Percentiles rank a stretch among this genome's conserved stretches.
Conservation (phyloP, 1,139 yeast genomes). For the Yamadazyma atmosphaerica region DNA sequence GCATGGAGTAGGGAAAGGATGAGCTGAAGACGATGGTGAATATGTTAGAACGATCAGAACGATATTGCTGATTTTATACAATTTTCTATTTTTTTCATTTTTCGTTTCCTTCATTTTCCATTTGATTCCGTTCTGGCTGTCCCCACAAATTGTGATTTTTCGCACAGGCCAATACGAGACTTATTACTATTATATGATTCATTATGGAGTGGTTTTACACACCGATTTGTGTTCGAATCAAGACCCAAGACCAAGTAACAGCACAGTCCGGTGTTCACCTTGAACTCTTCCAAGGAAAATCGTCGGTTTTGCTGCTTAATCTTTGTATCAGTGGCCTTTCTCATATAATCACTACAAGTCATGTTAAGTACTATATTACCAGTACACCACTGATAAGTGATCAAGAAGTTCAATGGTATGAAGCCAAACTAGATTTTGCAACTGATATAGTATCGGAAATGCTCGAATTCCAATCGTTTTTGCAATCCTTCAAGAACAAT, state of each 20-base stretch:
- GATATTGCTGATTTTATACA: too few species aligned
- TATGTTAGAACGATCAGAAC: too few species aligned
- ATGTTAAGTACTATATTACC: constrained; percentile 19
- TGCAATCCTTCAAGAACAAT: constrained; percentile 19
- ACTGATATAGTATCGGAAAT: constrained; percentile 10
- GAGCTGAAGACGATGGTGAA: too few species aligned
- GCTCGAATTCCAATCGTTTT: constrained; percentile 11
- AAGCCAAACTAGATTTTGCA: constrained; percentile 10
- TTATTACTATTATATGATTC: background rate
- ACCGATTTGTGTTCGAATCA: background rate
- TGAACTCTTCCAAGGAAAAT: background rate
- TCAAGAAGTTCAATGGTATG: constrained; percentile 24
- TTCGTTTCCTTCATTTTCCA: too few species aligned
- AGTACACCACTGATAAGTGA: constrained; percentile 13
- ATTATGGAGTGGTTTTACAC: background rate
- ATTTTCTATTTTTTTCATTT: too few species aligned
- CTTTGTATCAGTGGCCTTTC: constrained; percentile 16
- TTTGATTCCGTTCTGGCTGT: too few species aligned
- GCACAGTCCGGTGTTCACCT: constrained; percentile 22
- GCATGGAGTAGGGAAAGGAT: too few species aligned
- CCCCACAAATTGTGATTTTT: too few species aligned
- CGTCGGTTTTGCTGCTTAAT: constrained; percentile 7
- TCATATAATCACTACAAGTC: constrained; percentile 7
- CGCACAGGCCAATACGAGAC: too few species aligned
- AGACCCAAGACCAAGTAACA: background rate